Conservation (phyloP, 805 yeast species). For the Clavispora fructus region DNA sequence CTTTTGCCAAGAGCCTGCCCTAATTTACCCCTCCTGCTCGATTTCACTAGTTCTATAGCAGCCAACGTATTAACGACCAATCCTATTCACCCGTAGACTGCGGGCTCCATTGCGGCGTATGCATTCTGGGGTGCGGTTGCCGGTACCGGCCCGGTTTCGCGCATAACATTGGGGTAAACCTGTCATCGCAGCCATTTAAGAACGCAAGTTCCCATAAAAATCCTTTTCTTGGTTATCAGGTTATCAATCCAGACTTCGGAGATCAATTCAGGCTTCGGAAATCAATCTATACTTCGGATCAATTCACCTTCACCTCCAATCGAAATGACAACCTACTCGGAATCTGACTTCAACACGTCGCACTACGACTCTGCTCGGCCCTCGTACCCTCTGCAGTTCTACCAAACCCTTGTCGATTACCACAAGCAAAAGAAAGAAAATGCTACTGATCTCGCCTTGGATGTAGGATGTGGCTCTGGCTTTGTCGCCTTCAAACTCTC, state of each 20-base stretch:
- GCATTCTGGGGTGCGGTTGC: neutral
- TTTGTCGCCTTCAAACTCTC: conserved; percentile 56
- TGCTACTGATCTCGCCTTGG: conserved; percentile 42
- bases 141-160: conserved; percentile 2
- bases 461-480: conserved; percentile 81
- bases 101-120: neutral
- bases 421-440: conserved; percentile 27
- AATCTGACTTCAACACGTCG: conserved; percentile 44
- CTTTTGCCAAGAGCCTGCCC: neutral
- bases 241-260: neutral
- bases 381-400: conserved; percentile 52
- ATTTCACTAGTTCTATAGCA: neutral
- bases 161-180: no score
- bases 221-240: no score
- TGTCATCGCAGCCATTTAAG: neutral
- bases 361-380: conserved; percentile 62
- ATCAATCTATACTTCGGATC: no score
- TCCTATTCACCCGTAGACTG: neutral
- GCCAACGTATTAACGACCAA: neutral
- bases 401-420: conserved; percentile 34
- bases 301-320: no score
- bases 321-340: conserved; percentile 61
- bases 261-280: neutral
- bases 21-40: neutral
- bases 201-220: neutral